Conservation (phyloP, 176 grass and related monocot genomes). For the Panicum miliaceum region DNA sequence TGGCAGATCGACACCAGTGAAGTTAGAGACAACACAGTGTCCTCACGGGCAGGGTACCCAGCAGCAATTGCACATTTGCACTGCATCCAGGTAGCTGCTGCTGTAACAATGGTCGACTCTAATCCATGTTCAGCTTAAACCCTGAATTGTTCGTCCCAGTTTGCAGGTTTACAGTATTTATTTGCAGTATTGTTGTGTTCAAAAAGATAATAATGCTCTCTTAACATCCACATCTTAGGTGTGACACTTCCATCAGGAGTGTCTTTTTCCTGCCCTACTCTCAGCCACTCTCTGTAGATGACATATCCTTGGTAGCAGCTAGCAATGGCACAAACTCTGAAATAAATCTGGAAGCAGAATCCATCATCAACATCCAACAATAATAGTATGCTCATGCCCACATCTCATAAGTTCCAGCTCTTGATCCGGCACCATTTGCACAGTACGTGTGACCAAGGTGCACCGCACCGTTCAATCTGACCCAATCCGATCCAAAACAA, state of each 20-base stretch:
- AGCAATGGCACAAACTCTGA: neutral
- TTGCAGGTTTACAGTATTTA: neutral
- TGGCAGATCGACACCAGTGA: neutral
- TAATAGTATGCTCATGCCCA: neutral
- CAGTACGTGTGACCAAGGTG: neutral
- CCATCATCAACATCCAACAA: neutral
- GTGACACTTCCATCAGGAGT: slow-evolving; percentile 6
- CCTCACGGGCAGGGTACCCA: neutral
- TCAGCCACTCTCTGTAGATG: slow-evolving; percentile 10
- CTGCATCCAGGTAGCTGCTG: neutral
- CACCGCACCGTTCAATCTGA: neutral
- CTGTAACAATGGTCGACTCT: neutral
- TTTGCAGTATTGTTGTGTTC: neutral
- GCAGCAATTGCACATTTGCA: no score
- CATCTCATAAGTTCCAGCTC: neutral
- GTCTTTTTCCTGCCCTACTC: neutral
- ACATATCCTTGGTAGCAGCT: neutral
- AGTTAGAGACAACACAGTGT: neutral
- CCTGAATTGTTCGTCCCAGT: neutral
- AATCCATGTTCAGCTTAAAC: neutral
- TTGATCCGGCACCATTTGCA: neutral
- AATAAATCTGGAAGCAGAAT: neutral
- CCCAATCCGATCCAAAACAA: neutral
- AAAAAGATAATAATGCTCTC: neutral
- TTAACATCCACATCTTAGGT: neutral